Conservation (phyloP, 2,329 filamentous ascomycete species). For the Verticillium isaacii region DNA sequence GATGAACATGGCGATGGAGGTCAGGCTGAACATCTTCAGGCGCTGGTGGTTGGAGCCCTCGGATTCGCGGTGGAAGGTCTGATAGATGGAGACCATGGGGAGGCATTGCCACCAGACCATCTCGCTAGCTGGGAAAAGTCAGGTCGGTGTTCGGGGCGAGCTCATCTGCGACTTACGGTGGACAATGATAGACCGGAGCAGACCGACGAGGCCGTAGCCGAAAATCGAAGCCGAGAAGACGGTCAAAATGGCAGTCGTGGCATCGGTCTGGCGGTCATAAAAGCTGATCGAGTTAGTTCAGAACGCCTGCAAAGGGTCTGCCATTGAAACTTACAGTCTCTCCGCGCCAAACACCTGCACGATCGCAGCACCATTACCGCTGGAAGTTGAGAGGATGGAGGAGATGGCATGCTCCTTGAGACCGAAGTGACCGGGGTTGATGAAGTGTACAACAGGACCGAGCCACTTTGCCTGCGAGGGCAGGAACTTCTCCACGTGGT, state of each 20-base stretch:
- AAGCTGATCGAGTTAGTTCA: background rate
- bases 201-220: constrained; percentile 7
- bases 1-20: constrained; percentile 11
- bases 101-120: constrained; percentile 13
- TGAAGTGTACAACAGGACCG: constrained; percentile 8
- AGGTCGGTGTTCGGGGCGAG: background rate
- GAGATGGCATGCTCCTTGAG: constrained; percentile 10
- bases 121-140: constrained; percentile 1
- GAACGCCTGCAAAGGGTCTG: background rate
- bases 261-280: constrained; percentile 8
- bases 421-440: constrained; percentile 10
- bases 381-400: constrained; percentile 9
- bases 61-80: constrained; percentile 9
- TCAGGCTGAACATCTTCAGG: constrained; percentile 7
- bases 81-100: constrained; percentile 10
- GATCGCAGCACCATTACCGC: constrained; percentile 9
- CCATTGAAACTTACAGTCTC: background rate
- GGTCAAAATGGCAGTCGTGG: constrained; percentile 7
- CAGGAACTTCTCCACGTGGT: constrained; percentile 8
- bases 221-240: constrained; percentile 9
- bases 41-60: constrained; percentile 5
- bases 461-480: constrained; percentile 11
- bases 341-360: constrained; percentile 10
- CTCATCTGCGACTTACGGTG: constrained; percentile 1
- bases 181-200: constrained; percentile 7